Conservation (phyloP, 441 rosid species). For the Mallotus repandus region DNA sequence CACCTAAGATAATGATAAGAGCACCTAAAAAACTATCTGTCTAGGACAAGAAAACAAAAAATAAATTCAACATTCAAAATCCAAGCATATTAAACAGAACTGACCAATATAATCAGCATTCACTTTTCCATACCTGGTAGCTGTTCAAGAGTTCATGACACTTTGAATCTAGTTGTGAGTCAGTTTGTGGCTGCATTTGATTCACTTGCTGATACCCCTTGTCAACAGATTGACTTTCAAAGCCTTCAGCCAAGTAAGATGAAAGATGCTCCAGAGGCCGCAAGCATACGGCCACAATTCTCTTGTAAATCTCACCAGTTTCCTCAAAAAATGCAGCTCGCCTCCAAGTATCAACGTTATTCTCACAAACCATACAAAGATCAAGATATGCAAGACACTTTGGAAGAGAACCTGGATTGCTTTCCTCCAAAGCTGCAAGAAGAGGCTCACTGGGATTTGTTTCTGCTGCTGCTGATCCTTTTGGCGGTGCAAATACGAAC, state of each 20-base stretch:
- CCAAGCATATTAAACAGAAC: slow-evolving; percentile 2
- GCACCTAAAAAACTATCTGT: neutral
- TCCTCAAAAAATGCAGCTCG: slow-evolving; percentile 97
- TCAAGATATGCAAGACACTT: slow-evolving; percentile 89
- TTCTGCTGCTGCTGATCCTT: slow-evolving; percentile 98
- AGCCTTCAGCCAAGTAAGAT: slow-evolving; percentile 49
- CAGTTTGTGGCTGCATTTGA: slow-evolving; percentile 46
- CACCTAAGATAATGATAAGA: neutral
- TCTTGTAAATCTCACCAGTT: slow-evolving; percentile 83
- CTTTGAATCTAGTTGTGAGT: slow-evolving; percentile 44
- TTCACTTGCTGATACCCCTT: slow-evolving; percentile 41
- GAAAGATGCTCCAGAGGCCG: slow-evolving; percentile 80
- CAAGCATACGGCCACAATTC: slow-evolving; percentile 70
- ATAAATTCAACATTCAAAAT: neutral
- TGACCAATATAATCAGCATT: neutral
- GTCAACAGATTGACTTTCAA: slow-evolving; percentile 52
- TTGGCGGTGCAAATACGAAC: slow-evolving; percentile 72
- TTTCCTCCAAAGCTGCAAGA: slow-evolving; percentile 80
- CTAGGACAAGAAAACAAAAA: neutral
- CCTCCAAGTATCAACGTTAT: slow-evolving; percentile 87
- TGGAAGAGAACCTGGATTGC: slow-evolving; percentile 65
- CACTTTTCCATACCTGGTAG: slow-evolving; percentile 64
- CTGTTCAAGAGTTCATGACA: slow-evolving; percentile 53
- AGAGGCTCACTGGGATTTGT: slow-evolving; percentile 95
- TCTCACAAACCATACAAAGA: slow-evolving; percentile 90